Base-by-base conservation (phyloP, 140 eudicot genomes). In the Flaveria floridana region DNA sequence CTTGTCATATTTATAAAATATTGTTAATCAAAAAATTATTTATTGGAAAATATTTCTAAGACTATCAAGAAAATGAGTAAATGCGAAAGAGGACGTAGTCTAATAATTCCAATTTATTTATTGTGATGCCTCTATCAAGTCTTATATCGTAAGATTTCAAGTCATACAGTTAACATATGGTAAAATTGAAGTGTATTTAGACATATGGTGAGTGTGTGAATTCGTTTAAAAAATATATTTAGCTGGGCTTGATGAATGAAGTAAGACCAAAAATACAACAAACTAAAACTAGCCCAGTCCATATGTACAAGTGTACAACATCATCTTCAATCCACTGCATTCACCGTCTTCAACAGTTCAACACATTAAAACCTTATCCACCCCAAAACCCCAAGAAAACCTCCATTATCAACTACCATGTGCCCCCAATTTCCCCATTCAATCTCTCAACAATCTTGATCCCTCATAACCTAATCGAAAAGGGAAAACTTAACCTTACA, bases 361-460 rank as follows among this genome's bases (percentile, higher is more conserved):
- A 4, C 61, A 67, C 58, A 46, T 64, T 58, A 34, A 74, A 77
- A 82, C 89, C 91, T 90, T 84, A 87, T 80, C 84, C 81, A 26
- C 56, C 71, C 50, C 79, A 78, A 83, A 83, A 82, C 84, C 90
- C 89, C 83, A 51, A 78, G 56, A 80, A 85, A 86, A 86, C 89
- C 92, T 79, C 86, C 78, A 56, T 68, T 71, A 70, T 82, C 81
- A 80, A 69, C 82, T 70, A 50, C 79, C 47, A 46, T 63, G 69
- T 70, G 70, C 41, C 64, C 18, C 47, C 82, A 63, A 71, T 11
- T 50, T n/a, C 74, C 11, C 18, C 7, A 23, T 53, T 66, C 69
- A 64, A 53, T 51, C 58, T 6, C 57, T 66, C 61, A 18, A 13
- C 50, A 51, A 50, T 80, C 50, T 69, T 50, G 34, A 73, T 30